Base-by-base conservation (phyloP, 2,329 filamentous ascomycete species). In the Aspergillus flavus region DNA sequence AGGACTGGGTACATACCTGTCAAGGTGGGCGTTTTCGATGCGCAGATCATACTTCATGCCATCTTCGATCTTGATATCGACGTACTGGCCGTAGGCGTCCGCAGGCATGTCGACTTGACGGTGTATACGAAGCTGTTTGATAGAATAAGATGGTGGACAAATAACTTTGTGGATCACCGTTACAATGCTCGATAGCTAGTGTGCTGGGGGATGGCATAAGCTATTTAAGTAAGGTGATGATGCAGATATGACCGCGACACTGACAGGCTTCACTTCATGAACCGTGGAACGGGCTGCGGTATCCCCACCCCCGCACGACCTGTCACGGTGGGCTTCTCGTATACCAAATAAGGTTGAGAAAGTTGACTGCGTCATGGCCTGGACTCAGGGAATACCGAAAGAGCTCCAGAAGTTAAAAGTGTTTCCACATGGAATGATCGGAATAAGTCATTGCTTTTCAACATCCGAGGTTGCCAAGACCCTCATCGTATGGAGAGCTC, bases 41-140 rank as follows among this genome's bases (percentile, higher is more conserved):
- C 64, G 64, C 34, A 66, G 55, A n/a, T 66, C 64, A 57, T 59
- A 66, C 28, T 66, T 61, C 62, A 59, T 16, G 45, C 61, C 61
- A 61, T 66, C 64, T 56, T 61, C 26, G 10, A 66, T 64, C 48
- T 58, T 28, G 16, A 66, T 66, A 53, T 64, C 54, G 36, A 66
- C 32, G 26, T 53, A 28, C 26, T 30, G 48, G 12, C n/a, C n/a
- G n/a, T 23, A 26, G 23, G 1, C 30, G 54, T 56, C 43, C 21
- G 34, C 16, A 28, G 56, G 19, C 57, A 58, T 58, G 16, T 26
- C 30, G 57, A 34, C 30, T 50, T 6, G 21, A 10, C 46, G 9
- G 23, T 6, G 16, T 30, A 36, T 7, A 14, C 14, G 19, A 50
- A 19, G 26, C 16, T 48, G 23, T 28, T 30, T 9, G 2, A 30